These are phyloP conservation scores for Astrothelium subdiscretum DNA, from an alignment of 495 filamentous ascomycete species.

Conservation along the genomic window DNA sequence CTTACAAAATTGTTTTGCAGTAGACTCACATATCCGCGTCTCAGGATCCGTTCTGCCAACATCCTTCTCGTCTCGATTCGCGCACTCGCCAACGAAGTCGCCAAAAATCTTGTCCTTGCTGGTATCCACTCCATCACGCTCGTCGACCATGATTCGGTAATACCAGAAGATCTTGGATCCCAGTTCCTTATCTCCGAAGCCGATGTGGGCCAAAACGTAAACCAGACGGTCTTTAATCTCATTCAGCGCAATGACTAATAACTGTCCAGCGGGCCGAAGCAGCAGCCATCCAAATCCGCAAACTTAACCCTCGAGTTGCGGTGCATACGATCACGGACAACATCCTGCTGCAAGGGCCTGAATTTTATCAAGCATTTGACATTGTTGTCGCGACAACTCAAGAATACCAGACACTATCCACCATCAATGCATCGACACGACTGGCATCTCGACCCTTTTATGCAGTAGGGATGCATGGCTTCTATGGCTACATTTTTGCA, in stretches of 20 bases:
- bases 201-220: conserved; percentile 65
- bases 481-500: conserved; percentile 91
- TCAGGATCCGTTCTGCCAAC: conserved; percentile 74
- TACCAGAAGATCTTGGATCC: conserved; percentile 69
- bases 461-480: conserved; percentile 72
- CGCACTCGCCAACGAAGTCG: conserved; percentile 87
- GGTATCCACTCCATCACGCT: conserved; percentile 88
- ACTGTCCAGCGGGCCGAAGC: conserved; percentile 59
- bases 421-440: conserved; percentile 73
- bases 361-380: conserved; percentile 68
- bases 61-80: conserved; percentile 82
- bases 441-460: conserved; percentile 72
- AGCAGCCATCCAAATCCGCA: conserved; percentile 62
- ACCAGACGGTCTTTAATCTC: conserved; percentile 6
- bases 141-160: conserved; percentile 66
- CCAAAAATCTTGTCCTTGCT: conserved; percentile 93
- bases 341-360: conserved; percentile 48
- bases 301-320: conserved; percentile 81
- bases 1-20: too few relatives aligned
- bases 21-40: neutral
- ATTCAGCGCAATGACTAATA: neutral
- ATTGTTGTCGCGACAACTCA: conserved; percentile 87
- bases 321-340: conserved; percentile 29
- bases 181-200: conserved; percentile 76
- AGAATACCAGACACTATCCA: conserved; percentile 54